Evolutionary conservation across 257 asterid genomes (phyloP).

Genomic region (Solanum pinnatisectum): DNA sequence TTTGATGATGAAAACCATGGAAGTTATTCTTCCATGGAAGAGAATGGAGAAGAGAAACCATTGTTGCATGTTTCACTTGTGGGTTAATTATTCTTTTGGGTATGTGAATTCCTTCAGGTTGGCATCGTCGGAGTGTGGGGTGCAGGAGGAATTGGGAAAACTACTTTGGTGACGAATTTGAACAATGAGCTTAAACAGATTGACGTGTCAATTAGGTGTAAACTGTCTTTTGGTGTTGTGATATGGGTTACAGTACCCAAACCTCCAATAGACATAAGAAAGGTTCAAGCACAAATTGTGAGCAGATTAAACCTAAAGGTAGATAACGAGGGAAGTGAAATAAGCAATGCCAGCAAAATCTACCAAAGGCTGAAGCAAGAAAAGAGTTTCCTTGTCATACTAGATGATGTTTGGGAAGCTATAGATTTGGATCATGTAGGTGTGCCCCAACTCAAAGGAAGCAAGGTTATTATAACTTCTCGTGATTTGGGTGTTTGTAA

Average conservation of each 20-base stretch:
- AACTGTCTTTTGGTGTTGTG: no score
- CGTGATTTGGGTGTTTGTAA: background rate
- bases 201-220: no score
- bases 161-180: no score
- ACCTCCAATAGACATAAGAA: background rate
- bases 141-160: no score
- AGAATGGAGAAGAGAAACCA: no score
- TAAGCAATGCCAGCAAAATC: background rate
- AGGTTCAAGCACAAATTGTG: background rate
- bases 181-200: no score
- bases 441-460: background rate
- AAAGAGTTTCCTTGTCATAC: background rate
- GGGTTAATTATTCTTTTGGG: no score
- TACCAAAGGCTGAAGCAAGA: background rate
- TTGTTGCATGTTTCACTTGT: no score
- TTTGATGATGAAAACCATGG: no score
- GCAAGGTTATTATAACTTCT: background rate
- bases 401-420: slow-evolving; percentile 8
- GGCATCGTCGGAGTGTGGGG: no score
- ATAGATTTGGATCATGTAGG: background rate
- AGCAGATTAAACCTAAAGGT: background rate
- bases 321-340: background rate
- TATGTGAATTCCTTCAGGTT: background rate
- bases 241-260: no score
- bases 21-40: no score